Conservation (phyloP, 805 yeast genomes). For the Teunomyces panamensis region DNA sequence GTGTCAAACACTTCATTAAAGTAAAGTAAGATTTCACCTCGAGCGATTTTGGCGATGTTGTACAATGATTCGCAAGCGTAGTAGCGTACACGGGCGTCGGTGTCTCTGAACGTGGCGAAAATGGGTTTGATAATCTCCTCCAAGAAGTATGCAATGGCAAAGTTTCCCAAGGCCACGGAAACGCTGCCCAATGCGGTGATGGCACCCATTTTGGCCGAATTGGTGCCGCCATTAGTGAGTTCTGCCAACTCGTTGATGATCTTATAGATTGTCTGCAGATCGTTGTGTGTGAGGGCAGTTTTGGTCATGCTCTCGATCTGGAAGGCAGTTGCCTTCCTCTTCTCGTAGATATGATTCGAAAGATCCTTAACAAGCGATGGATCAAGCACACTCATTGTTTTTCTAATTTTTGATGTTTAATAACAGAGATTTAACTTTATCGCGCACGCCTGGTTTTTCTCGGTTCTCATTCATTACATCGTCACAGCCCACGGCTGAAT, state of each 20-base stretch:
- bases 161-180: constrained; percentile 85
- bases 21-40: constrained; percentile 87
- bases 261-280: constrained; percentile 55
- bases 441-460: neutral
- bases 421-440: neutral
- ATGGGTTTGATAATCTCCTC: constrained; percentile 91
- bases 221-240: constrained; percentile 69
- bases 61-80: constrained; percentile 95
- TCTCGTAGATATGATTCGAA: constrained; percentile 45
- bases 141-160: constrained; percentile 77
- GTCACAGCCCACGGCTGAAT: constrained; percentile 1
- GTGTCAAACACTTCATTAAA: constrained; percentile 96
- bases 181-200: constrained; percentile 94
- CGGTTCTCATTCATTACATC: neutral
- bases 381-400: constrained; percentile 25
- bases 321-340: constrained; percentile 47
- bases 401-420: neutral
- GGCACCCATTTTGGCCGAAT: constrained; percentile 85
- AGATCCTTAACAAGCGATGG: constrained; percentile 38
- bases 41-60: constrained; percentile 93
- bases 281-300: constrained; percentile 58
- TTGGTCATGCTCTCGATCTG: constrained; percentile 78
- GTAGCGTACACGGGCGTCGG: constrained; percentile 94
- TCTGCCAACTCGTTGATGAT: constrained; percentile 76
- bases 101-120: constrained; percentile 92